Percentiles rank a stretch among this genome's conserved stretches.
These are phyloP conservation scores for Astragalus glycyphyllos DNA, from an alignment of 306 rosid species.

Conservation along the genomic window DNA sequence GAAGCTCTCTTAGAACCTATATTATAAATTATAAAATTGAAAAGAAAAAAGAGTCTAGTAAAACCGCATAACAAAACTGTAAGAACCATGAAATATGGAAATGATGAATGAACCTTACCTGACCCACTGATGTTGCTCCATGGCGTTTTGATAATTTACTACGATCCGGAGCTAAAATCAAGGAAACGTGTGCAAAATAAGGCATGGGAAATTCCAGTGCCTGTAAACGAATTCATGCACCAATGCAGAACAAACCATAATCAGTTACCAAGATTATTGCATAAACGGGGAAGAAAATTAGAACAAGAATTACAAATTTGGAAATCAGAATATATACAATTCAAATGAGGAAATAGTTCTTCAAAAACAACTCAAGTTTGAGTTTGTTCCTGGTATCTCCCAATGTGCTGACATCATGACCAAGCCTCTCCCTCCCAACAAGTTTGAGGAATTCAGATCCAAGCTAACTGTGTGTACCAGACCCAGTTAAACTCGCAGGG, in stretches of 20 bases:
- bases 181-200: slow-evolving; percentile 83
- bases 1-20: slow-evolving; percentile 4
- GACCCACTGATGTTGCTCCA: slow-evolving; percentile 98
- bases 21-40: slow-evolving; percentile 4
- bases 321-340: background rate
- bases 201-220: slow-evolving; percentile 87
- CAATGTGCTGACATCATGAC: too few species aligned
- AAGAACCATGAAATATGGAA: background rate
- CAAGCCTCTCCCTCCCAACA: too few species aligned
- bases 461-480: too few species aligned
- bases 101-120: slow-evolving; percentile 53
- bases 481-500: too few species aligned
- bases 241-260: slow-evolving; percentile 22
- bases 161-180: slow-evolving; percentile 95
- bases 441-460: too few species aligned
- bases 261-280: slow-evolving; percentile 34
- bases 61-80: slow-evolving; percentile 18
- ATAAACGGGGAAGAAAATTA: slow-evolving; percentile 17
- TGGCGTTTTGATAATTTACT: slow-evolving; percentile 97
- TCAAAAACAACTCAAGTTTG: too few species aligned
- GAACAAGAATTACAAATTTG: slow-evolving; percentile 18
- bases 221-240: slow-evolving; percentile 50
- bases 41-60: slow-evolving; percentile 1
- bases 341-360: background rate
- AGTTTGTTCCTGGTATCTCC: too few species aligned